Evolutionary conservation across 495 filamentous ascomycete genomes (phyloP).

Genomic region (Podospora anserina): DNA sequence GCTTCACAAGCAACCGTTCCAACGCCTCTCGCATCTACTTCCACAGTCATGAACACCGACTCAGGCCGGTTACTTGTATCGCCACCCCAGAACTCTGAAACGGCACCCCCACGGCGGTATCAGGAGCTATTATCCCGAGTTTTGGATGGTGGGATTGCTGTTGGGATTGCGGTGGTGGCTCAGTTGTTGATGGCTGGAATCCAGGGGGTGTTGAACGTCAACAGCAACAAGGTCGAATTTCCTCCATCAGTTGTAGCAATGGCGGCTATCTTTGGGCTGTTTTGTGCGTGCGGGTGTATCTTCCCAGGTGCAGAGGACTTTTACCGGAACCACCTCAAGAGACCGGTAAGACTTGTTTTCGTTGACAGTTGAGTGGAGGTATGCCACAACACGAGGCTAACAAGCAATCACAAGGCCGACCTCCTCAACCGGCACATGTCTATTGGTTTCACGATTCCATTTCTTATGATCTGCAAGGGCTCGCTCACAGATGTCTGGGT

Average conservation of each 20-base stretch:
- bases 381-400: background rate
- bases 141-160: slow-evolving; percentile 21
- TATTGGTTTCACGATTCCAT: slow-evolving; percentile 46
- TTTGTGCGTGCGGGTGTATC: slow-evolving; percentile 14
- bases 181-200: slow-evolving; percentile 32
- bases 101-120: background rate
- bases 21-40: background rate
- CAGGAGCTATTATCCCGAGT: background rate
- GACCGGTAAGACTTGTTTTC: slow-evolving; percentile 29
- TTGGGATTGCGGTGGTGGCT: slow-evolving; percentile 21
- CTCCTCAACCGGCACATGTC: slow-evolving; percentile 50
- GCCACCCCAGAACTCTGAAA: background rate
- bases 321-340: slow-evolving; percentile 36
- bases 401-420: slow-evolving; percentile 26
- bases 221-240: slow-evolving; percentile 22
- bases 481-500: slow-evolving; percentile 30
- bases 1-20: slow-evolving; percentile 8
- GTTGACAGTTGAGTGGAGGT: background rate
- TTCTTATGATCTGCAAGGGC: slow-evolving; percentile 45
- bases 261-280: slow-evolving; percentile 24
- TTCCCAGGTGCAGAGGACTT: slow-evolving; percentile 25
- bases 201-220: slow-evolving; percentile 19
- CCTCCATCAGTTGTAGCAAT: slow-evolving; percentile 36
- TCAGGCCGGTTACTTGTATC: background rate
- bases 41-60: background rate